Conservation (phyloP, 257 asterid genomes). For the Jacaranda copaia region DNA sequence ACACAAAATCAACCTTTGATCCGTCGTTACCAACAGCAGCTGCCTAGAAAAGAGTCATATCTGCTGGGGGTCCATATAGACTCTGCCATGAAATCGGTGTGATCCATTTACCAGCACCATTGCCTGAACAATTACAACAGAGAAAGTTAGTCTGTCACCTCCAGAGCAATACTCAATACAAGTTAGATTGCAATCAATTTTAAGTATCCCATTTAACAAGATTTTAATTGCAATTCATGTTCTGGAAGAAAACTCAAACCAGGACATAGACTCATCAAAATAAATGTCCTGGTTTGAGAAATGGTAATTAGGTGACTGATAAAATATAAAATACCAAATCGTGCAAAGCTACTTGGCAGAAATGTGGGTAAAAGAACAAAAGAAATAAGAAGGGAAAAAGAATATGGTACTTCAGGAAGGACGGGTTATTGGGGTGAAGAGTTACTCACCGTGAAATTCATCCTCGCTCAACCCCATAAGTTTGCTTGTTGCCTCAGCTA, state of each 20-base stretch:
- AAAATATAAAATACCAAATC: too few relatives aligned
- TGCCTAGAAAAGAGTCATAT: slow-evolving; percentile 67
- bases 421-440: not conserved
- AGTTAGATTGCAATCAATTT: too few relatives aligned
- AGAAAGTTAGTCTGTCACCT: slow-evolving; percentile 1
- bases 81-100: slow-evolving; percentile 92
- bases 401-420: too few relatives aligned
- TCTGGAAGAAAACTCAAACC: not conserved
- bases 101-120: slow-evolving; percentile 64
- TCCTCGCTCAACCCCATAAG: slow-evolving; percentile 55
- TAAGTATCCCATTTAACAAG: not conserved
- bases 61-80: slow-evolving; percentile 94
- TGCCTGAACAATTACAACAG: slow-evolving; percentile 50
- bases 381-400: too few relatives aligned
- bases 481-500: slow-evolving; percentile 85
- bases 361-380: too few relatives aligned
- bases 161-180: too few relatives aligned
- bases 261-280: not conserved
- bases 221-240: slow-evolving; percentile 8
- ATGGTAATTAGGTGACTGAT: too few relatives aligned
- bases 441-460: slow-evolving; percentile 59
- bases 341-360: too few relatives aligned
- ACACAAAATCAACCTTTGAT: not conserved
- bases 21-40: slow-evolving; percentile 1
- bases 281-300: too few relatives aligned